A percentile compares a stretch with the other conserved stretches of the same genome.
phyloP scores from a whole-genome alignment of 352 stramenopile genomes.

The Globisporangium alternatum region DNA sequence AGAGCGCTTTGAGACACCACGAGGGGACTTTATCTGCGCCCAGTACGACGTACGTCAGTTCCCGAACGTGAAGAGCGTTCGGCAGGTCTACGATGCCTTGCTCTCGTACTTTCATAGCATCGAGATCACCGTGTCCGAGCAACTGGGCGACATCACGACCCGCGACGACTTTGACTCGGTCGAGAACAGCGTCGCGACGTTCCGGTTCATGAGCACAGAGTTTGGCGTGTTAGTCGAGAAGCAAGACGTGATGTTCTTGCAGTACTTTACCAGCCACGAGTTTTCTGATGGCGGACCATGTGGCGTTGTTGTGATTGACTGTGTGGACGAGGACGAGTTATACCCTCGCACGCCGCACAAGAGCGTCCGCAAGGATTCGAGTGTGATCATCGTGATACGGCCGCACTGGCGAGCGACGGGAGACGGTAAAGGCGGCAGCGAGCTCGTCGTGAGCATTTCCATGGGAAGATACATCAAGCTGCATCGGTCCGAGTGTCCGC shows the following conservation, averaged over 20 bases:
- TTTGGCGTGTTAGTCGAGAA: constrained; percentile 15
- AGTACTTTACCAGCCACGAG: neutral
- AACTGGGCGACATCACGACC: constrained; percentile 13
- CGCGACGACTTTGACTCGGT: constrained; percentile 21
- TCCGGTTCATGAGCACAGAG: constrained; percentile 32
- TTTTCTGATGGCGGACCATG: neutral
- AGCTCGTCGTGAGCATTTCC: constrained; percentile 27
- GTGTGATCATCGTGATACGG: constrained; percentile 14
- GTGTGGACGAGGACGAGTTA: neutral
- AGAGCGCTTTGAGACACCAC: constrained; percentile 41
- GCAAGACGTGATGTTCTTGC: neutral
- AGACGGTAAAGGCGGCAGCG: constrained; percentile 10
- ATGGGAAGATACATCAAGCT: constrained; percentile 26
- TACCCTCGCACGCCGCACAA: neutral
- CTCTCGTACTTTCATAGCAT: neutral
- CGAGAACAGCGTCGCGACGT: constrained; percentile 28
- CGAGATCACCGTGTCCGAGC: constrained; percentile 4
- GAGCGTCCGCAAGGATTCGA: neutral
- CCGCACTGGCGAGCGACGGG: constrained; percentile 23
- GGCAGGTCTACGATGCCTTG: neutral
- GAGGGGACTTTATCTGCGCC: constrained; percentile 41
- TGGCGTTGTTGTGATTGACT: neutral
- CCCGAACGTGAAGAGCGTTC: neutral
- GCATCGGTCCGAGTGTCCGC: constrained; percentile 18
- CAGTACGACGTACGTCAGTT: constrained; percentile 40